Evolutionary conservation across 108 stramenopile genomes (phyloP).

Genomic region (Cyclotella baltica): DNA sequence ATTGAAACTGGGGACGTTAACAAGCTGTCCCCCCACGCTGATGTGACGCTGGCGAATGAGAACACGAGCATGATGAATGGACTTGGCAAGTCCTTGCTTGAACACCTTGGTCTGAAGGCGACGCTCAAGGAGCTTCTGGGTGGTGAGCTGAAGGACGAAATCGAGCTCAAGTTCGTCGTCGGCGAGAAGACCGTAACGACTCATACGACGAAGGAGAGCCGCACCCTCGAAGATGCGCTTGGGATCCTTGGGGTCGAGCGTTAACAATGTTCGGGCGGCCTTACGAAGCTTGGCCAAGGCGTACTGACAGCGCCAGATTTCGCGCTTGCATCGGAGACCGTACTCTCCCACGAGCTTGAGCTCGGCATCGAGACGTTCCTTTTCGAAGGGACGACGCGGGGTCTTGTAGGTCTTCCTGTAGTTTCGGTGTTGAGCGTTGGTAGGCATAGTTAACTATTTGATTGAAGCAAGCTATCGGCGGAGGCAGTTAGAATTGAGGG

Average conservation of each 20-base stretch:
- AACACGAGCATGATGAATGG: constrained; percentile 99
- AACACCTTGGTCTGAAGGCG: constrained; percentile 97
- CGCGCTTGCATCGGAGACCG: constrained; percentile 99
- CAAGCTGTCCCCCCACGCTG: constrained; percentile 97
- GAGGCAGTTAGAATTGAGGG: constrained; percentile 1
- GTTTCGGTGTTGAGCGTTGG: constrained; percentile 63
- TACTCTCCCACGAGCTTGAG: constrained; percentile 99
- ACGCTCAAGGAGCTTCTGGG: constrained; percentile 98
- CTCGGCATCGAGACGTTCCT: constrained; percentile 99
- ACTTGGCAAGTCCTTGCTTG: constrained; percentile 99
- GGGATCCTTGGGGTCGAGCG: constrained; percentile 96
- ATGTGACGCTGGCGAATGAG: constrained; percentile 99
- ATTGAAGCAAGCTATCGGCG: not conserved
- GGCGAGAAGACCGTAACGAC: constrained; percentile 95
- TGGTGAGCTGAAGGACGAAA: constrained; percentile 97
- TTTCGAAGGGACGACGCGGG: constrained; percentile 99
- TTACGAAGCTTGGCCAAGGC: constrained; percentile 99
- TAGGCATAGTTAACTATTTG: constrained; percentile 48
- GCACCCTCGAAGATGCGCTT: constrained; percentile 99
- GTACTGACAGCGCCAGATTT: constrained; percentile 99
- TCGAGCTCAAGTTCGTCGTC: constrained; percentile 98
- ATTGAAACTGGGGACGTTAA: constrained; percentile 98
- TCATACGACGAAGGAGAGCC: constrained; percentile 97
- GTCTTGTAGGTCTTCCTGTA: constrained; percentile 98
- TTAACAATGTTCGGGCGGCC: constrained; percentile 97